Evolutionary conservation across 352 stramenopile species (phyloP), one percentile per base, ranked within the genome.

Genomic region (Phytophthora colocasiae): DNA sequence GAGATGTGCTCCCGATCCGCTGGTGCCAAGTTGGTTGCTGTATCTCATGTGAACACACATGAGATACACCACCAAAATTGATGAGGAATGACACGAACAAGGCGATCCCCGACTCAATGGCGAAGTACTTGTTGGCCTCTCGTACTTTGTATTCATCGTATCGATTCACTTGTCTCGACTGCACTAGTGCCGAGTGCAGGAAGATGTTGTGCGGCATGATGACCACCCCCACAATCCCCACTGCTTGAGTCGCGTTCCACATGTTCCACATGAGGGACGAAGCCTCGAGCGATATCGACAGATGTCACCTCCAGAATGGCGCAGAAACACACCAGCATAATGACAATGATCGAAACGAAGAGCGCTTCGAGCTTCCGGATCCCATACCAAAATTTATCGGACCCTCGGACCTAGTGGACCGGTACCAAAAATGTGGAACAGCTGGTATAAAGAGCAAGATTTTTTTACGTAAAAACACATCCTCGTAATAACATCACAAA

Each of bases 191-290:
- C 7, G 91, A 98, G 69, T 99, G 96, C 29, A 99, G 72, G 65
- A 97, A 98, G 22, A 99, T 82, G 55, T 99, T 98, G 78, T 98
- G 93, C 1, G 96, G 96, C 96, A 99, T 99, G 78, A 98, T 97
- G 26, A 99, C 93, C 0, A 93, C 90, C 32, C 95, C 96, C 8
- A 98, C 63, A 57, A 98, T 98, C 1, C 92, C 95, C 15, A 97
- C 96, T 10, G 86, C 92, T 52, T 89, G 79, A 12, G 80, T 92
- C 54, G 61, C 63, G 77, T 63, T 92, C 63, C 4, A 89, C 69
- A 12, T 78, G 77, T 63, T 92, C 63, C 4, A 89, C 69, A 12
- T 78, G 69, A 1, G 91, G 84, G 1, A 96, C 58, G 63, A 98
- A 98, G 12, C 93, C 94, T 31, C 73, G 71, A 3, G 71, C 57